Evolutionary conservation across 2,329 filamentous ascomycete species (phyloP).

Genomic region (Aspergillus awamori): DNA sequence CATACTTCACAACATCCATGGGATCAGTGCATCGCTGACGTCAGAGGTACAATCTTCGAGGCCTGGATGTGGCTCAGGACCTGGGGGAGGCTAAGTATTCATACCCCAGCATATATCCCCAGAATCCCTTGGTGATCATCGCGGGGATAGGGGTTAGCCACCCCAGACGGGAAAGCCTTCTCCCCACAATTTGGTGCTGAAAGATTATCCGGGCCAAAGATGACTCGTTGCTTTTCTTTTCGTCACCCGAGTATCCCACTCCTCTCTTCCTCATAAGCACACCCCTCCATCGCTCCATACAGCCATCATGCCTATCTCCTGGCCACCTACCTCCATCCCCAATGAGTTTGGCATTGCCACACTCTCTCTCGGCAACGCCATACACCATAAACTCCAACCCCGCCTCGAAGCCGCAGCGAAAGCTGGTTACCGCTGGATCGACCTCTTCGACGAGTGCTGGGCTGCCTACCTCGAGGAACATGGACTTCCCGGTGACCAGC

Average conservation of each 20-base stretch:
- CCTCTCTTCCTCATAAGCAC: neutral
- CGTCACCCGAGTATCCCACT: neutral
- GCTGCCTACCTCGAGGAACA: slow-evolving; percentile 36
- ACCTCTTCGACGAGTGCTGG: slow-evolving; percentile 42
- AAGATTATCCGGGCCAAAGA: neutral
- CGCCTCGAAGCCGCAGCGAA: slow-evolving; percentile 35
- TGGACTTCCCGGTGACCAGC: slow-evolving; percentile 24
- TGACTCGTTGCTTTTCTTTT: neutral
- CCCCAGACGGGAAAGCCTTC: slow-evolving; percentile 1
- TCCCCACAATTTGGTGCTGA: neutral
- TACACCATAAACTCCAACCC: slow-evolving; percentile 30
- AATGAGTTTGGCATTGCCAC: slow-evolving; percentile 38
- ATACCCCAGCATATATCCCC: neutral
- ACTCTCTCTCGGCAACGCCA: slow-evolving; percentile 35
- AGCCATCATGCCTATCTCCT: slow-evolving; percentile 17
- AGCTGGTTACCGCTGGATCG: slow-evolving; percentile 36
- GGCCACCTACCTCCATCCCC: slow-evolving; percentile 18
- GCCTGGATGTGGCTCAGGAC: neutral
- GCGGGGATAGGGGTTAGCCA: neutral
- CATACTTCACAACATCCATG: neutral
- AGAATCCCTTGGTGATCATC: neutral
- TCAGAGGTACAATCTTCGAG: neutral
- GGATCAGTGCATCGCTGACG: neutral
- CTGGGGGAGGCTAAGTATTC: neutral
- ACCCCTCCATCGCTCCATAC: neutral